Base-by-base conservation (phyloP, 2,329 filamentous ascomycete species). In the Penicillium sp. region DNA sequence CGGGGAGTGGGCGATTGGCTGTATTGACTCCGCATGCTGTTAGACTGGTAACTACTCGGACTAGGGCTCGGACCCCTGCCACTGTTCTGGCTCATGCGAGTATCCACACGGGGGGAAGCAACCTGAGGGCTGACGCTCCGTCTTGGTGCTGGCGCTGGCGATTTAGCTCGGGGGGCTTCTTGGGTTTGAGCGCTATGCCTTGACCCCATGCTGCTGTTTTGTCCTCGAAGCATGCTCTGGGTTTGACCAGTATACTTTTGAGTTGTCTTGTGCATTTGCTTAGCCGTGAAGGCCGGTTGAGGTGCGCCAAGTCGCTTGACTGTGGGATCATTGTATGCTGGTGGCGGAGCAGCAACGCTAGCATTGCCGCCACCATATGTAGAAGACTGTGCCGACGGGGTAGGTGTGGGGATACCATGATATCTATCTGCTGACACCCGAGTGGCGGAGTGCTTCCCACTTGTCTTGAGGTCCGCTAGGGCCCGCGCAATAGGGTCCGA, bases 341-440 rank as follows among this genome's bases (percentile, higher is more conserved):
- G 93, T 4, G 93, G 93, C 2, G 93, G 93, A 6, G 93, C 91
- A 10, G 90, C 93, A 42, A 61, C 66, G 33, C 74, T 75, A 37
- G 71, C 62, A 50, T 59, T 58, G 46, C 65, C 70, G 29, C 70
- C 60, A 38, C 68, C 71, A 58, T 72, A 73, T 13, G 68, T 62
- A 21, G 78, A 74, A 15, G 76, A 71, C 35, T 74, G 71, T 19
- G 76, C 72, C 17, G 75, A 75, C 25, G 78, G 89, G 7, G 83
- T 87, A 6, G 94, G 93, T 2, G 93, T 96, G 13, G 90, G 81
- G 61, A 99, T 88, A n/a, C 94, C 93, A 70, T 95, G 91, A 75
- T 96, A 97, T 60, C 90, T 87, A 73, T 99, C 95, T 19, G 93
- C 94, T n/a, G 94, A 96, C 59, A 96, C 86, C n/a, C 95, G 86